Conservation (phyloP, 805 yeast genomes). For the Lipomyces kockii region DNA sequence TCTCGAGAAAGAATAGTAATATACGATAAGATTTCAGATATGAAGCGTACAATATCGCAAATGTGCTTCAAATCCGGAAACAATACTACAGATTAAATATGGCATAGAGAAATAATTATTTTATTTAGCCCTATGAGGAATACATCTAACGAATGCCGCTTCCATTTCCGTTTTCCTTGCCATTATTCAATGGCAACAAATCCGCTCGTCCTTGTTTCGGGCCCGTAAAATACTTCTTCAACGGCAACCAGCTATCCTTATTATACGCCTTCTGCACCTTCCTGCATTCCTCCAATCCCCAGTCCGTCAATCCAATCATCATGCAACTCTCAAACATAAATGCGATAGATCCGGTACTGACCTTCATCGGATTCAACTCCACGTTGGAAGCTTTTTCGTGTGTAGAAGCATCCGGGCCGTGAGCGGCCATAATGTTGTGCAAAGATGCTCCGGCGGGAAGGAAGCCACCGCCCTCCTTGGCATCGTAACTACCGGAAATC, state of each 20-base stretch:
- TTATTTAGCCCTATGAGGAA: no score
- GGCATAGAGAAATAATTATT: no score
- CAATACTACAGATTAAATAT: no score
- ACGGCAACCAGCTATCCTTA: conserved; percentile 35
- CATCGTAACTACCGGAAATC: conserved; percentile 24
- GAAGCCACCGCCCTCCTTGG: conserved; percentile 38
- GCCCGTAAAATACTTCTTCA: conserved; percentile 24
- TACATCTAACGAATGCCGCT: not conserved
- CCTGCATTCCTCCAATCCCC: conserved; percentile 31
- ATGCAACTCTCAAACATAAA: conserved; percentile 41
- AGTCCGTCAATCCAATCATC: conserved; percentile 39
- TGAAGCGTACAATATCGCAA: no score
- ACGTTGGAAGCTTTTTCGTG: conserved; percentile 37
- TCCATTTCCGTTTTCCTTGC: not conserved
- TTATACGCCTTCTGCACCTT: conserved; percentile 38
- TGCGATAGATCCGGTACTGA: conserved; percentile 41
- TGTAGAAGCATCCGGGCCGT: conserved; percentile 41
- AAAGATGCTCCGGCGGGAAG: conserved; percentile 43
- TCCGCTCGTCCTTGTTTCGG: conserved; percentile 16
- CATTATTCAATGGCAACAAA: not conserved
- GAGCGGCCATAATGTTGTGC: conserved; percentile 41
- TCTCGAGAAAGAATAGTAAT: no score
- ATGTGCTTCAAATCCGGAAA: no score
- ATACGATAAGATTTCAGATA: no score
- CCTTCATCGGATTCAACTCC: conserved; percentile 35